Conservation (phyloP, 1,139 yeast genomes). For the Zhuliangozyma parablackwelliae region DNA sequence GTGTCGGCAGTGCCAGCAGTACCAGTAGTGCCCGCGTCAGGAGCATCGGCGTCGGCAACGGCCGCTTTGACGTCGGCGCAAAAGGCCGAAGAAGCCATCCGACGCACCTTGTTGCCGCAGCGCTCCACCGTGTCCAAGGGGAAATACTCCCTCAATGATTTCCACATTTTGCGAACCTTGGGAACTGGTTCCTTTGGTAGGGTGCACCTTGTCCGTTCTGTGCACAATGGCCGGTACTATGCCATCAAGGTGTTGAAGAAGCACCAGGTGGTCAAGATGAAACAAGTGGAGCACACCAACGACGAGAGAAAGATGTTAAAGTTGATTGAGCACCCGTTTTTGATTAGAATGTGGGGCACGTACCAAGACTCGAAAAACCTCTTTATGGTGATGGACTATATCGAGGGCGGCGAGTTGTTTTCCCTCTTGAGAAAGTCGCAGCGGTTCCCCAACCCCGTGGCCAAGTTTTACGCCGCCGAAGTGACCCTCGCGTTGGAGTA, state of each 20-base stretch:
- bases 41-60: slow-evolving; percentile 5
- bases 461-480: slow-evolving; percentile 61
- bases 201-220: slow-evolving; percentile 54
- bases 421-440: slow-evolving; percentile 55
- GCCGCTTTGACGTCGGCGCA: slow-evolving; percentile 12
- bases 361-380: slow-evolving; percentile 54
- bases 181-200: slow-evolving; percentile 65
- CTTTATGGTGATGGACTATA: slow-evolving; percentile 61
- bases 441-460: slow-evolving; percentile 59
- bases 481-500: slow-evolving; percentile 56
- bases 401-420: slow-evolving; percentile 61
- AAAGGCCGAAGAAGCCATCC: slow-evolving; percentile 21
- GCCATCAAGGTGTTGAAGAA: slow-evolving; percentile 59
- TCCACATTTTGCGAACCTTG: slow-evolving; percentile 50
- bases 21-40: slow-evolving; percentile 7
- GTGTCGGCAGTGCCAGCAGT: slow-evolving; percentile 2
- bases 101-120: slow-evolving; percentile 28
- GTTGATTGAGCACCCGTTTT: slow-evolving; percentile 54
- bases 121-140: slow-evolving; percentile 46
- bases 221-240: slow-evolving; percentile 56
- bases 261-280: slow-evolving; percentile 56
- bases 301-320: slow-evolving; percentile 57
- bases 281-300: slow-evolving; percentile 61
- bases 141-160: slow-evolving; percentile 51
- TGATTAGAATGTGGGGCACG: slow-evolving; percentile 64